Evolutionary conservation across 768 basidiomycete genomes (phyloP).

Genomic region (Suillus cothurnatus): DNA sequence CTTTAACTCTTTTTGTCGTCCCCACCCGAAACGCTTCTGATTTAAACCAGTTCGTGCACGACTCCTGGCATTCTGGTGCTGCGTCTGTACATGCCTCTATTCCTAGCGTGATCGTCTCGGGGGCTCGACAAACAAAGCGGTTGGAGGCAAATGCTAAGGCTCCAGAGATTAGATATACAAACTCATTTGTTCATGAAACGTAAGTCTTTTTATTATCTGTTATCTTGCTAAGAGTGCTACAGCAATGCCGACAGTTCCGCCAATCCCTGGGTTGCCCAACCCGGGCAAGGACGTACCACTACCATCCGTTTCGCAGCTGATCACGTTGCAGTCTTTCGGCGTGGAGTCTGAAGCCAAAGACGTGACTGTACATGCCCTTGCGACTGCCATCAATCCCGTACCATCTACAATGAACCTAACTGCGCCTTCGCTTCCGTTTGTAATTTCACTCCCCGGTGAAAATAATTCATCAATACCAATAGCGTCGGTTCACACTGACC

Average conservation of each 20-base stretch:
- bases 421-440: conserved; percentile 62
- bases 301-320: conserved; percentile 58
- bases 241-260: conserved; percentile 49
- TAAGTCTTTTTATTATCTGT: conserved; percentile 35
- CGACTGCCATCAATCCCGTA: conserved; percentile 59
- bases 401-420: conserved; percentile 52
- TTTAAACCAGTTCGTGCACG: conserved; percentile 52
- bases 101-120: conserved; percentile 51
- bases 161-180: conserved; percentile 47
- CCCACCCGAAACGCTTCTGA: conserved; percentile 55
- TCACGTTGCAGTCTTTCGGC: conserved; percentile 63
- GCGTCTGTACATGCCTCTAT: conserved; percentile 48
- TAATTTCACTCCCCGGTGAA: conserved; percentile 49
- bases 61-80: conserved; percentile 58
- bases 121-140: conserved; percentile 44
- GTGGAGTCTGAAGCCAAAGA: conserved; percentile 37
- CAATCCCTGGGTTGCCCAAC: conserved; percentile 64
- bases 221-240: background rate
- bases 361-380: conserved; percentile 51
- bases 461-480: conserved; percentile 42
- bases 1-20: conserved; percentile 49
- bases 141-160: conserved; percentile 47
- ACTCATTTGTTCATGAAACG: conserved; percentile 53
- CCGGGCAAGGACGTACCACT: conserved; percentile 54
- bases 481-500: conserved; percentile 54